Evolutionary conservation across 2,329 filamentous ascomycete species (phyloP), one percentile per base, ranked within the genome.

Genomic region (Ascochyta viciae-villosae): DNA sequence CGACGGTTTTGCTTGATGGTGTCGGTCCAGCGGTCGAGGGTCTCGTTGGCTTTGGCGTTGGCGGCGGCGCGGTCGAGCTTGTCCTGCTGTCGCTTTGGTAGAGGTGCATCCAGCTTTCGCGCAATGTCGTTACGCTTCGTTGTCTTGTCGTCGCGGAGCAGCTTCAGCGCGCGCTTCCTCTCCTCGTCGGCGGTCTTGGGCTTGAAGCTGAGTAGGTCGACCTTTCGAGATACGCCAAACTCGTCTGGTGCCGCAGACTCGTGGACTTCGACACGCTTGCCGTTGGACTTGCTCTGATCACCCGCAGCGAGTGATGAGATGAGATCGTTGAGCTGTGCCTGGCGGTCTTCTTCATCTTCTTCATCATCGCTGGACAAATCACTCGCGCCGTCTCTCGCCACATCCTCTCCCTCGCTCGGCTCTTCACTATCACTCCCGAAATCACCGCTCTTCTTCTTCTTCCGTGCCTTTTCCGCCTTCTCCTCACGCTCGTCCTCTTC

Each of bases 1-100:
- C 92, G 85, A 57, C 95, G 89, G 75, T 97, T 97, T 29, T 91
- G 87, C 78, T 97, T 96, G 69, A 99, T 92, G 0, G 95, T 98
- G 58, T 97, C 94, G 29, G 89, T 89, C 95, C 95, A 99, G 66
- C 92, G 87, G 61, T 91, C 87, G 24, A 99, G 81, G 0, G 92
- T 94, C 75, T 97, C 89, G 68, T 96, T 96, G 46, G 92, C 93
- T 80, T 96, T 93, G 33, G 92, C 87, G 66, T 93, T 96, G 3
- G 95, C 95, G 23, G 87, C 92, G 48, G 82, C 81, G 47, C 95
- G 90, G 68, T 96, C 89, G 15, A 97, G 78, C 45, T 88, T 87
- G 71, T 93, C 92, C 75, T 98, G 94, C 66, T 96, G 90, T 58
- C 93, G 85, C 72, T 90, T 92, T 1, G 91, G 87, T 5, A 97